Evolutionary conservation across 1,284 basidiomycete genomes (phyloP).

Genomic region (Rhizoctonia solani): DNA sequence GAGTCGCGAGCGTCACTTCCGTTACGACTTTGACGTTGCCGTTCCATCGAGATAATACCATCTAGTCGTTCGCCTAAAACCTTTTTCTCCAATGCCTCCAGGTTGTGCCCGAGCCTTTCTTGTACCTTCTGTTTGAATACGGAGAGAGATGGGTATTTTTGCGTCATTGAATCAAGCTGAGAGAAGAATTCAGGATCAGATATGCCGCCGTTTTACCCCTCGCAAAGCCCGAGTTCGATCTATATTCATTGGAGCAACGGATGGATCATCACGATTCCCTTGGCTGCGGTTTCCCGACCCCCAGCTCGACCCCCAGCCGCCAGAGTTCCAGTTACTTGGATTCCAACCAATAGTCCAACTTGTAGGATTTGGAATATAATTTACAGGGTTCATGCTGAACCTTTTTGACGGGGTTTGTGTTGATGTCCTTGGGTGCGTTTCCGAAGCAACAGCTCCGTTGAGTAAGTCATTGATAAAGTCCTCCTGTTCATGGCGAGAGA

Average conservation of each 20-base stretch:
- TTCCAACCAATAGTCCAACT: too few species aligned
- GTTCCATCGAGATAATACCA: background rate
- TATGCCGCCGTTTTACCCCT: background rate
- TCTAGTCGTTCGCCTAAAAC: background rate
- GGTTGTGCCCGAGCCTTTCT: background rate
- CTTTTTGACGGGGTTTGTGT: background rate
- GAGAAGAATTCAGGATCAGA: constrained; percentile 2
- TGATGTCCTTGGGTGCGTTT: background rate
- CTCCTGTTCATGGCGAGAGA: background rate
- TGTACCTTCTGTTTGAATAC: background rate
- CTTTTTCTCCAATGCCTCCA: background rate
- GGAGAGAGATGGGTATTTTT: background rate
- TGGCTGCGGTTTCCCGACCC: too few species aligned
- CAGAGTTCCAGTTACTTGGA: too few species aligned
- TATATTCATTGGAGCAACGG: too few species aligned
- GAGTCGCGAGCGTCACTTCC: background rate
- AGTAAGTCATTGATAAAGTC: background rate
- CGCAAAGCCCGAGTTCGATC: background rate
- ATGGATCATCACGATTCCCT: too few species aligned
- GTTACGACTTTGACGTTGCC: background rate
- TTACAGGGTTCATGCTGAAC: too few species aligned
- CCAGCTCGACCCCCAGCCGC: too few species aligned
- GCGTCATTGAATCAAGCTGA: background rate
- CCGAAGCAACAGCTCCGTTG: background rate
- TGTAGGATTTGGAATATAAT: too few species aligned